Evolutionary conservation across 495 filamentous ascomycete species (phyloP), one percentile per base, ranked within the genome.

Genomic region (Talaromyces adpressus): DNA sequence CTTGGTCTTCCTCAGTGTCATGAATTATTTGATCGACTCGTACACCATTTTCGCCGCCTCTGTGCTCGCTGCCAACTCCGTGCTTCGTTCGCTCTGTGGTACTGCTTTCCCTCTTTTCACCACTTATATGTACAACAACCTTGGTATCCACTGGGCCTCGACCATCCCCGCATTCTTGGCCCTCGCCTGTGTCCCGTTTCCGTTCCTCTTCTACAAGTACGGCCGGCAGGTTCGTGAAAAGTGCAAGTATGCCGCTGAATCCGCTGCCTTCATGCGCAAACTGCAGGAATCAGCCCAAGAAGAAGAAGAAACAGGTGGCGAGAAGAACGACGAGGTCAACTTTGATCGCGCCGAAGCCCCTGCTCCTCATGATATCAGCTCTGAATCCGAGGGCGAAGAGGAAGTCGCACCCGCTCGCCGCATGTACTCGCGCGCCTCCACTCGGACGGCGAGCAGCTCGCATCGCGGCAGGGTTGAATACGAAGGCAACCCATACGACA

Each of bases 101-200:
- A 88, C 90, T n/a, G 88, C 83, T 0, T 94, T 96, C 78, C 91
- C 91, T 2, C 79, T 96, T 0, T 94, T 96, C 79, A 93, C 91
- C 3, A 84, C 82, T 0, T 79, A 88, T 62, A 90, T 94, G 88
- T 94, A 91, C 72, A 36, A 78, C 6, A 79, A 85, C 69, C 82
- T 96, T 1, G 90, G 91, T 63, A 86, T 89, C 64, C 89, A 93
- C 77, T 93, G 90, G 91, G 91, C 89, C 4, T 87, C 84, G 18
- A 84, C 83, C 1, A 81, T 95, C 56, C 89, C 90, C 0, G 91
- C 89, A 0, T 93, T 93, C 76, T 75, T 94, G 6, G 85, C 89
- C 3, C 74, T 93, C 16, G 82, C 79, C 20, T 93, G 90, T 71
- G 78, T 92, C 54, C 91, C 91, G 0, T 90, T 91, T 72, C 91